Evolutionary conservation across 2,329 filamentous ascomycete species (phyloP).

Genomic region (Xylariaceae sp.): DNA sequence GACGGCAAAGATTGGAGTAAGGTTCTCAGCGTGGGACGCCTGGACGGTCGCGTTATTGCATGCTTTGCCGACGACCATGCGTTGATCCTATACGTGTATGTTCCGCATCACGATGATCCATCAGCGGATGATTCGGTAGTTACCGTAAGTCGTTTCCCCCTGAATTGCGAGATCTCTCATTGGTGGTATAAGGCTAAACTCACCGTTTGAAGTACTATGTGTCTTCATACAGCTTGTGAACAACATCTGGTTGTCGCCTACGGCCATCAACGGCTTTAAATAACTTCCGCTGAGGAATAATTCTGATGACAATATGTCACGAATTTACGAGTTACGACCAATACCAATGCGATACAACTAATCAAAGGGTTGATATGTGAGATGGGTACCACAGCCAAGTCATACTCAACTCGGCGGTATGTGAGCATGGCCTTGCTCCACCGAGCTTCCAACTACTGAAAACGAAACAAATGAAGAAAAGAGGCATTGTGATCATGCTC

Average conservation of each 20-base stretch:
- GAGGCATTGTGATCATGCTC: background rate
- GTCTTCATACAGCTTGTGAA: slow-evolving; percentile 29
- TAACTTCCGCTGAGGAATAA: background rate
- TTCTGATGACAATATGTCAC: background rate
- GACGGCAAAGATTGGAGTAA: slow-evolving; percentile 92
- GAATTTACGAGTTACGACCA: background rate
- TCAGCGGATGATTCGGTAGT: slow-evolving; percentile 65
- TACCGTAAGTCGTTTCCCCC: slow-evolving; percentile 50
- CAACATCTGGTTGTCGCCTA: background rate
- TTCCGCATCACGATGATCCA: slow-evolving; percentile 64
- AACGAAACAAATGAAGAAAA: background rate
- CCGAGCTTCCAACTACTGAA: background rate
- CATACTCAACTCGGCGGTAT: background rate
- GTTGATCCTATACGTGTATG: slow-evolving; percentile 76
- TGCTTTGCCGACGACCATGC: slow-evolving; percentile 80
- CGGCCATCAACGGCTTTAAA: background rate
- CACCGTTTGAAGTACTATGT: slow-evolving; percentile 28
- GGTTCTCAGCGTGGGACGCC: slow-evolving; percentile 84
- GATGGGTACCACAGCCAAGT: background rate
- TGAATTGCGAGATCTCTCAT: background rate
- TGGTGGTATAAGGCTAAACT: slow-evolving; percentile 5
- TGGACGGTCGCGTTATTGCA: slow-evolving; percentile 88
- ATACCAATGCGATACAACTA: background rate
- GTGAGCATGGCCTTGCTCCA: background rate
- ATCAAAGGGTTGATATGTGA: background rate